phyloP scores from a whole-genome alignment of 2,329 filamentous ascomycete genomes.

The Helotiales sp. region DNA sequence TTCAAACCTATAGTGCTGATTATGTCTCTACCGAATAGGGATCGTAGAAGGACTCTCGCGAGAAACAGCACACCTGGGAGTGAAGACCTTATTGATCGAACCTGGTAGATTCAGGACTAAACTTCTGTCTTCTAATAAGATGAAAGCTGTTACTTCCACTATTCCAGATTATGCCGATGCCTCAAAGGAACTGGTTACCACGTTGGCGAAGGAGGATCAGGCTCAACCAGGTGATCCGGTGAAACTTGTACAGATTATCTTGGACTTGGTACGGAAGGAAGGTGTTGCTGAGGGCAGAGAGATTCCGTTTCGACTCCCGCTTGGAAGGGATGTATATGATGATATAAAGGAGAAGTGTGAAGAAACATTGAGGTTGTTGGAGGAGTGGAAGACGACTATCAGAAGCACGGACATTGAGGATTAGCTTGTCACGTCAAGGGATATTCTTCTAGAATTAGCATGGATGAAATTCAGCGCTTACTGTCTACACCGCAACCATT shows the following conservation, averaged over 20 bases:
- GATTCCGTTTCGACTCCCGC: slow-evolving; percentile 35
- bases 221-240: slow-evolving; percentile 43
- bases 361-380: slow-evolving; percentile 12
- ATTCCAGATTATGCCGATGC: not conserved
- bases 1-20: not conserved
- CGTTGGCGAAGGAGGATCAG: slow-evolving; percentile 30
- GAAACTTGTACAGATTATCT: slow-evolving; percentile 40
- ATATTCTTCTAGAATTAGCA: no score
- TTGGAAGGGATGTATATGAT: slow-evolving; percentile 38
- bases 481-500: no score
- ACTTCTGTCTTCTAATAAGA: slow-evolving; percentile 30
- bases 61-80: slow-evolving; percentile 17
- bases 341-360: slow-evolving; percentile 31
- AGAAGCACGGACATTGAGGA: slow-evolving; percentile 21
- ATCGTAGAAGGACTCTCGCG: slow-evolving; percentile 14
- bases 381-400: slow-evolving; percentile 23
- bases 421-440: no score
- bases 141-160: slow-evolving; percentile 1
- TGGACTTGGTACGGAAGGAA: slow-evolving; percentile 38
- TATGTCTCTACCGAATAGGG: not conserved
- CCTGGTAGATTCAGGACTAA: slow-evolving; percentile 52
- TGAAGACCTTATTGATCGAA: slow-evolving; percentile 38
- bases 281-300: slow-evolving; percentile 36
- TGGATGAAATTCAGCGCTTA: no score
- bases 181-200: not conserved